phyloP scores from a whole-genome alignment of 495 filamentous ascomycete genomes.

The Hypoxylon trugodes region DNA sequence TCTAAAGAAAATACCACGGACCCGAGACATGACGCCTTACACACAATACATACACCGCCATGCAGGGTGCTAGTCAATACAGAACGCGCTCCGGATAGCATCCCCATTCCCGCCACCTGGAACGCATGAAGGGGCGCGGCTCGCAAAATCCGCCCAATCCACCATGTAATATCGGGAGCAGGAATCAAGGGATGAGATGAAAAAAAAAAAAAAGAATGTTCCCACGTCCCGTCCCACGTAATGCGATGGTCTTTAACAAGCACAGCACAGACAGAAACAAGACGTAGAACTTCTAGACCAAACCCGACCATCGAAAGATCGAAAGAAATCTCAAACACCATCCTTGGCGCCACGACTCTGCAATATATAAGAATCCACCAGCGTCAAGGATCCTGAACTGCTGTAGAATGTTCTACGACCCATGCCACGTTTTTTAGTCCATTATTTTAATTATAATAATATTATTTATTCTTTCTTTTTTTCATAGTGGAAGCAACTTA shows the following conservation, averaged over 20 bases:
- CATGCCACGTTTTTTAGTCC: slow-evolving; percentile 14
- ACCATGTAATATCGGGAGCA: slow-evolving; percentile 15
- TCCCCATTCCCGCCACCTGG: slow-evolving; percentile 26
- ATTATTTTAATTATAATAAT: neutral
- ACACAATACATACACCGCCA: neutral
- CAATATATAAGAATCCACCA: slow-evolving; percentile 13
- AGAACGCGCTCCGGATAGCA: too few species aligned
- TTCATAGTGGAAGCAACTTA: too few species aligned
- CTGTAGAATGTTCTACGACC: slow-evolving; percentile 36
- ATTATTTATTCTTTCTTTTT: too few species aligned
- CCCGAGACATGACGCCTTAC: neutral
- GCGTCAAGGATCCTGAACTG: neutral
- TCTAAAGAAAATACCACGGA: neutral
- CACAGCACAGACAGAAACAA: too few species aligned
- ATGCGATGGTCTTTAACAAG: slow-evolving; percentile 27
- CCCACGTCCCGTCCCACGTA: too few species aligned
- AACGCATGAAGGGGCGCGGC: slow-evolving; percentile 31
- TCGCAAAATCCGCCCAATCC: slow-evolving; percentile 9
- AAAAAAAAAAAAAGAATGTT: too few species aligned
- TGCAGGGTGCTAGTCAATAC: slow-evolving; percentile 17
- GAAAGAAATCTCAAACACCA: slow-evolving; percentile 35
- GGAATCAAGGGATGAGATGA: slow-evolving; percentile 29
- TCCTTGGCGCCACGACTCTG: slow-evolving; percentile 27
- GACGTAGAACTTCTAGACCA: slow-evolving; percentile 20
- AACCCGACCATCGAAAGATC: slow-evolving; percentile 10